These are phyloP conservation scores for Calocybe indica DNA, from an alignment of 768 basidiomycete species.

Conservation along the genomic window DNA sequence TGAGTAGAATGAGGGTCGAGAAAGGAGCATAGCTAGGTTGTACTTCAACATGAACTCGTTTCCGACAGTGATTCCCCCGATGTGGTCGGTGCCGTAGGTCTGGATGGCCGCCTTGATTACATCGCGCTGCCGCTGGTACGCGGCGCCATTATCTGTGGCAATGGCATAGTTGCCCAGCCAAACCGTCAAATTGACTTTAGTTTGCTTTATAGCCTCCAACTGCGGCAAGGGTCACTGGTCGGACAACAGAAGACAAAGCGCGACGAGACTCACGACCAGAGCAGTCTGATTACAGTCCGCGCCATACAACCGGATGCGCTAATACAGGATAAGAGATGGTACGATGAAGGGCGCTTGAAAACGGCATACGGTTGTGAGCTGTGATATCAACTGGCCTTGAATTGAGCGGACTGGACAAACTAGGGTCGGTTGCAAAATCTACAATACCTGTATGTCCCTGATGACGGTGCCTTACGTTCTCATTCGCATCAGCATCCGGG, in stretches of 20 bases:
- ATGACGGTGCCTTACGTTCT: conserved; percentile 29
- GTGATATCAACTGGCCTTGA: conserved; percentile 61
- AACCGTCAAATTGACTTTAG: conserved; percentile 82
- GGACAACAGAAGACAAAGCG: neutral
- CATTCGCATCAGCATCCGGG: conserved; percentile 1
- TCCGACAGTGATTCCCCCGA: conserved; percentile 83
- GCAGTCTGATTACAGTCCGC: conserved; percentile 83
- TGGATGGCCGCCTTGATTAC: conserved; percentile 62
- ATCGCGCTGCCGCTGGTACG: conserved; percentile 70
- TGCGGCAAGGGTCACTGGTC: conserved; percentile 14
- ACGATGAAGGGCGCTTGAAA: conserved; percentile 9
- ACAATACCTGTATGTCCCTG: conserved; percentile 60
- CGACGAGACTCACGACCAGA: conserved; percentile 46
- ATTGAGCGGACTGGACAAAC: conserved; percentile 1
- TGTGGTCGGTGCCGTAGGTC: conserved; percentile 70
- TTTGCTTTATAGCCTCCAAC: conserved; percentile 86
- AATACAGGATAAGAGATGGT: neutral
- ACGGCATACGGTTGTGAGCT: conserved; percentile 59
- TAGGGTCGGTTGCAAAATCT: neutral
- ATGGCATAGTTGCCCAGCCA: conserved; percentile 69
- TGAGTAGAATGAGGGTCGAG: neutral
- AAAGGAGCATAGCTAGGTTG: conserved; percentile 13
- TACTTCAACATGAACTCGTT: conserved; percentile 88
- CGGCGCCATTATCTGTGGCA: conserved; percentile 55
- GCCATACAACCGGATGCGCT: conserved; percentile 80